These are phyloP conservation scores for Rhytidhysteron rufulum DNA, from an alignment of 2,329 filamentous ascomycete genomes.

Conservation along the genomic window DNA sequence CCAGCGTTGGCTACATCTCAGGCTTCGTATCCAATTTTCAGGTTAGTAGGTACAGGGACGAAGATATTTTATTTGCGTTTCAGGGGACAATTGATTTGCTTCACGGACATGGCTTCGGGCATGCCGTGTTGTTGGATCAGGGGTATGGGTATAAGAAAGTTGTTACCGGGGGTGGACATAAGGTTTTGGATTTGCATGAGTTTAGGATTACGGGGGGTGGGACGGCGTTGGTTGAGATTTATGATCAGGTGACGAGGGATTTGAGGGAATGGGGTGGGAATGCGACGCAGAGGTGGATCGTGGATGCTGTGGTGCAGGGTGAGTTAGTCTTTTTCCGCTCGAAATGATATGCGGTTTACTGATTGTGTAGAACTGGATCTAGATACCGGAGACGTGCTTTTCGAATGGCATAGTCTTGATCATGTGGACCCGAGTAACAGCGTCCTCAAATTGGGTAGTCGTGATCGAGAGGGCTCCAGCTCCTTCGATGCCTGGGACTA, in stretches of 20 bases:
- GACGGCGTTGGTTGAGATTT: conserved; percentile 40
- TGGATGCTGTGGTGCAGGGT: conserved; percentile 43
- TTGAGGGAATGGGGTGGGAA: conserved; percentile 35
- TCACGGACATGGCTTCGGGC: no score
- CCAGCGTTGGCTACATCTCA: conserved; percentile 27
- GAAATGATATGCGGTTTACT: no score
- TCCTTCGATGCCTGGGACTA: conserved; percentile 28
- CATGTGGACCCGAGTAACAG: conserved; percentile 20
- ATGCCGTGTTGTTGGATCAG: no score
- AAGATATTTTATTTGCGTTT: no score
- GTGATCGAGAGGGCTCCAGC: conserved; percentile 36
- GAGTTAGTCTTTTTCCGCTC: no score
- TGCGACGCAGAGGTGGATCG: conserved; percentile 33
- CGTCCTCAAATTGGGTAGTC: conserved; percentile 34
- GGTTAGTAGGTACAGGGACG: no score
- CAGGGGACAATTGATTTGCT: no score
- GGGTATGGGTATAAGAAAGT: no score
- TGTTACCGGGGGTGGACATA: no score
- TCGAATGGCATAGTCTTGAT: conserved; percentile 35
- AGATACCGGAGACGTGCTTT: conserved; percentile 32
- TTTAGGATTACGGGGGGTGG: conserved; percentile 41
- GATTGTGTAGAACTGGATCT: conserved; percentile 39
- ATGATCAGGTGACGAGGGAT: conserved; percentile 34
- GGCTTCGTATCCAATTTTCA: no score
- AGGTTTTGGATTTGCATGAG: conserved; percentile 55